Percentiles rank a stretch among this genome's conserved stretches.
Evolutionary conservation across 176 grass and related monocot species (phyloP).

Genomic region (Echinochloa phyllopogon): DNA sequence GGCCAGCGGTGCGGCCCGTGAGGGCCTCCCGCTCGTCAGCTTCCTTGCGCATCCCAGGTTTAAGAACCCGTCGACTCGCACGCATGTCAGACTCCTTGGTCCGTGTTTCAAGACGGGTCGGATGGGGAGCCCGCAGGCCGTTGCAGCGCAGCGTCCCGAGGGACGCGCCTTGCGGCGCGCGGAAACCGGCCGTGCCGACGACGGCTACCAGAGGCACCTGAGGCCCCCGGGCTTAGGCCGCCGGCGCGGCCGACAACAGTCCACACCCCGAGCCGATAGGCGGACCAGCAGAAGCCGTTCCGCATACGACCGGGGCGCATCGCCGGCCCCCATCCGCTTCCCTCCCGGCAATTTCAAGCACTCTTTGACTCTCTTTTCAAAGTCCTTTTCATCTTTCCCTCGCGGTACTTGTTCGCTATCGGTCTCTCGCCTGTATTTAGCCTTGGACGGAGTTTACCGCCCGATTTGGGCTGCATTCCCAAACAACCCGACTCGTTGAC

Average conservation of each 20-base stretch:
- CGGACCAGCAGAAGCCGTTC: no score
- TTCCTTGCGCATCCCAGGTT: conserved; percentile 31
- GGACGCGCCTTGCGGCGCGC: no score
- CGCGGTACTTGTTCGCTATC: conserved; percentile 73
- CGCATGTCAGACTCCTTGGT: conserved; percentile 74
- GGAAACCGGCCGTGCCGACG: no score
- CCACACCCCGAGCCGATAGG: no score
- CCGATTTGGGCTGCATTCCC: conserved; percentile 55
- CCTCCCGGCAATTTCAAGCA: conserved; percentile 77
- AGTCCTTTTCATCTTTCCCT: conserved; percentile 78
- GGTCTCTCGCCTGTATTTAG: conserved; percentile 74
- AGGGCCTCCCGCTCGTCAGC: neutral
- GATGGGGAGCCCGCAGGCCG: conserved; percentile 56
- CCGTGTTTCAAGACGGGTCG: conserved; percentile 69
- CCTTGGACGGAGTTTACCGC: conserved; percentile 66
- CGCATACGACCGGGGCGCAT: conserved; percentile 41
- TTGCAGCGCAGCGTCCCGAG: neutral
- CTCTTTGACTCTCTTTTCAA: conserved; percentile 84
- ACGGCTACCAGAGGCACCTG: no score
- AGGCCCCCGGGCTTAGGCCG: no score
- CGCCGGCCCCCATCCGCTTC: conserved; percentile 73
- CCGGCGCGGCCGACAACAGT: no score
- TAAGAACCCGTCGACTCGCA: conserved; percentile 56
- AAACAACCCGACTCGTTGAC: conserved; percentile 61
- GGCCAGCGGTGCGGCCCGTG: neutral